Conservation (phyloP, 495 filamentous ascomycete species). For the Staphylotrichum tortipilum region DNA sequence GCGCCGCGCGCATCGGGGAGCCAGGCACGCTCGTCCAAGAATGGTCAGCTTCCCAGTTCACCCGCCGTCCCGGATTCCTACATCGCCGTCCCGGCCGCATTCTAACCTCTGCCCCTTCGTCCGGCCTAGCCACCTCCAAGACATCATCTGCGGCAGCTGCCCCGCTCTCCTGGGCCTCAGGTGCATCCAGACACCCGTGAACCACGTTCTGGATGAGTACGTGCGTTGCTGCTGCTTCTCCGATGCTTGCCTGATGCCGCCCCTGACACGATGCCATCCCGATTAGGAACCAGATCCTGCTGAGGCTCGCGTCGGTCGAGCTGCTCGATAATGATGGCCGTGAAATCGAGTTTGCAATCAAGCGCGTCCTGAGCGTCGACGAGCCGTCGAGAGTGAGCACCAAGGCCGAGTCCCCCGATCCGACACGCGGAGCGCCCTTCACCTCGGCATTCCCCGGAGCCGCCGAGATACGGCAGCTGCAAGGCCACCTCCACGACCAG, state of each 20-base stretch:
- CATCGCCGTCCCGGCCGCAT: too few relatives aligned
- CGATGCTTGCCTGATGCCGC: too few relatives aligned
- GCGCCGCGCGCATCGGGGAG: constrained; percentile 18
- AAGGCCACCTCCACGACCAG: constrained; percentile 23
- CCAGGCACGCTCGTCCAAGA: constrained; percentile 23
- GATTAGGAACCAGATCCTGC: constrained; percentile 23
- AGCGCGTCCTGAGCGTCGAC: constrained; percentile 23
- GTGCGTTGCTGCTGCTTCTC: too few relatives aligned
- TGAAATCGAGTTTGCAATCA: constrained; percentile 17
- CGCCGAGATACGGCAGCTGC: constrained; percentile 12
- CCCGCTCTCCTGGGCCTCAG: constrained; percentile 19
- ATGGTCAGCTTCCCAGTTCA: too few relatives aligned
- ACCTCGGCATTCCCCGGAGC: background rate
- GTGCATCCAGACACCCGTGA: constrained; percentile 23
- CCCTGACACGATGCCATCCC: too few relatives aligned
- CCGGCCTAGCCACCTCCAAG: constrained; percentile 21
- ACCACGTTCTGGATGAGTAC: constrained; percentile 31
- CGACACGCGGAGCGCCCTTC: background rate
- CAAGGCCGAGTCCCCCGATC: background rate
- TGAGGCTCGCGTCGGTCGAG: constrained; percentile 15
- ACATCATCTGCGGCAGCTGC: constrained; percentile 25
- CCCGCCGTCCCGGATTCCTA: too few relatives aligned
- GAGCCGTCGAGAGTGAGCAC: constrained; percentile 7
- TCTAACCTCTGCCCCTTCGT: too few relatives aligned
- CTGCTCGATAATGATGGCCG: constrained; percentile 7